phyloP scores from a whole-genome alignment of 306 rosid genomes.

The Trifolium fragiferum region DNA sequence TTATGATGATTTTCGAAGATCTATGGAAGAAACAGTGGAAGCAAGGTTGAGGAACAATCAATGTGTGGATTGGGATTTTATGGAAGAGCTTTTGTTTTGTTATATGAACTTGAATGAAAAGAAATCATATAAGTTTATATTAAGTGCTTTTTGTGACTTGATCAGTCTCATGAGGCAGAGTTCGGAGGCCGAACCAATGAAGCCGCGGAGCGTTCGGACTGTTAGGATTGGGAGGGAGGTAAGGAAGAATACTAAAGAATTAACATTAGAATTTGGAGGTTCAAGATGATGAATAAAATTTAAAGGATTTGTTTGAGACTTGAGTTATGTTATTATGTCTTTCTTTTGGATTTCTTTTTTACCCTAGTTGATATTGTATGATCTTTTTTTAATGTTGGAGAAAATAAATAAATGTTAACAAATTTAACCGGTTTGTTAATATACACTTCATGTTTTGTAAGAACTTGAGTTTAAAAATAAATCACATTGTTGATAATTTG shows the following conservation, averaged over 20 bases:
- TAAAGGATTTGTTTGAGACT: background rate
- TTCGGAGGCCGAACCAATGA: conserved; percentile 16
- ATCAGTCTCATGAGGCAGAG: conserved; percentile 49
- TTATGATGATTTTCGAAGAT: conserved; percentile 56
- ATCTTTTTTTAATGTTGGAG: background rate
- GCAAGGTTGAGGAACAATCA: conserved; percentile 45
- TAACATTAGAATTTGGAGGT: conserved; percentile 18
- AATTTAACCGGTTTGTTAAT: background rate
- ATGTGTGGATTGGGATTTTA: conserved; percentile 78
- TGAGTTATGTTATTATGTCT: background rate
- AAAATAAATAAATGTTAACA: background rate
- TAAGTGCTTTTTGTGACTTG: conserved; percentile 75
- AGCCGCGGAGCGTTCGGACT: conserved; percentile 47
- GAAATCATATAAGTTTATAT: conserved; percentile 60
- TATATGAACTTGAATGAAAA: conserved; percentile 70
- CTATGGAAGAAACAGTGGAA: conserved; percentile 74
- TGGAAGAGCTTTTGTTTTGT: conserved; percentile 75
- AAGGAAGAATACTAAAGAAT: conserved; percentile 27
- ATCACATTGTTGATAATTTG: background rate
- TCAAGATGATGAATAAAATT: background rate
- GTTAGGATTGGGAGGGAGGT: conserved; percentile 32
- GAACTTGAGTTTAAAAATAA: background rate
- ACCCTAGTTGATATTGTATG: too few relatives aligned
- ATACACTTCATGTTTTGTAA: background rate
- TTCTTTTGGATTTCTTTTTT: background rate